Evolutionary conservation across 495 filamentous ascomycete species (phyloP).

Genomic region (Podospora didyma): DNA sequence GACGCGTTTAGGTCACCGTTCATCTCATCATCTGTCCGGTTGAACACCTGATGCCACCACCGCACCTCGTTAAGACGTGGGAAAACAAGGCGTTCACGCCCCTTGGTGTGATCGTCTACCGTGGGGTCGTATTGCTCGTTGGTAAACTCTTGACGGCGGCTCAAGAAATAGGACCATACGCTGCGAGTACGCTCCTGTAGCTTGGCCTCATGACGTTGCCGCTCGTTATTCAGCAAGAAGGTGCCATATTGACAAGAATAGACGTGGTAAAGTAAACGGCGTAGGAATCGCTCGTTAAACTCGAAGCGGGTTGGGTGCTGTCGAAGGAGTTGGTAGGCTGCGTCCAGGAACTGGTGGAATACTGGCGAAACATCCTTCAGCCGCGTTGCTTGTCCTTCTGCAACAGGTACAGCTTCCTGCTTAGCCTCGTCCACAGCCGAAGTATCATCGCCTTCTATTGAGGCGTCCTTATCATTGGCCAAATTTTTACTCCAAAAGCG

Average conservation of each 20-base stretch:
- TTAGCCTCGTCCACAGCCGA: slow-evolving; percentile 46
- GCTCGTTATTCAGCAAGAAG: slow-evolving; percentile 93
- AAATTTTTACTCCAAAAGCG: slow-evolving; percentile 84
- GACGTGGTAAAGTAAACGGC: slow-evolving; percentile 86
- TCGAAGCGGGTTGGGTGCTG: slow-evolving; percentile 92
- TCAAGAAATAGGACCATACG: slow-evolving; percentile 94
- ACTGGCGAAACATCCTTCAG: slow-evolving; percentile 88
- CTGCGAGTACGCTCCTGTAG: slow-evolving; percentile 73
- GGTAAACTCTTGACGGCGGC: slow-evolving; percentile 69
- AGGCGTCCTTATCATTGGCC: slow-evolving; percentile 54
- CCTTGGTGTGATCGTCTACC: slow-evolving; percentile 72
- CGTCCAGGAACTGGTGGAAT: slow-evolving; percentile 98
- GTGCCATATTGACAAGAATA: slow-evolving; percentile 97
- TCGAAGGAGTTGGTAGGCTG: slow-evolving; percentile 82
- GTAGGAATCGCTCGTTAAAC: slow-evolving; percentile 92
- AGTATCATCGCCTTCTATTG: slow-evolving; percentile 53
- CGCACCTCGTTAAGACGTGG: slow-evolving; percentile 62
- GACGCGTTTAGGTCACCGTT: slow-evolving; percentile 60
- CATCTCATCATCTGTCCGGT: slow-evolving; percentile 85
- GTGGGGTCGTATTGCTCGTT: slow-evolving; percentile 74
- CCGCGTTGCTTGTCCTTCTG: slow-evolving; percentile 46
- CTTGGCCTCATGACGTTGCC: slow-evolving; percentile 71
- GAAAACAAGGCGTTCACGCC: slow-evolving; percentile 79
- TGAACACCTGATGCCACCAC: slow-evolving; percentile 93
- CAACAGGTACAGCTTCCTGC: slow-evolving; percentile 11